phyloP scores from a whole-genome alignment of 2,329 filamentous ascomycete species.

The Botrytis porri region DNA sequence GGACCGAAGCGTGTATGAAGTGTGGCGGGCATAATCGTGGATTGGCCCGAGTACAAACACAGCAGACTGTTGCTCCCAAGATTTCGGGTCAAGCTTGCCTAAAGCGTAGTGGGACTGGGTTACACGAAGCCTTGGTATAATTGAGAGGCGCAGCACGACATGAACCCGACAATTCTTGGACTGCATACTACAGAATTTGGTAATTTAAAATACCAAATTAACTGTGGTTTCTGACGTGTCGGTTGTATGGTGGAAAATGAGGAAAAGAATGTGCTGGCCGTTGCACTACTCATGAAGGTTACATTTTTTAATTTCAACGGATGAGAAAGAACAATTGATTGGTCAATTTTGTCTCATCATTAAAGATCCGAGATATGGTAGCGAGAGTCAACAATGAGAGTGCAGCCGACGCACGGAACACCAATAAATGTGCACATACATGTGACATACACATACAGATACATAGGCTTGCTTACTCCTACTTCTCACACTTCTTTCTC shows the following conservation, averaged over 20 bases:
- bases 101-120: constrained; percentile 1
- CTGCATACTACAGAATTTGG: constrained; percentile 15
- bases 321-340: constrained; percentile 11
- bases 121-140: constrained; percentile 8
- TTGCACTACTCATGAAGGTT: constrained; percentile 18
- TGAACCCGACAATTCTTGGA: constrained; percentile 19
- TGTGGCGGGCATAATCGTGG: constrained; percentile 6
- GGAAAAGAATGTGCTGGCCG: constrained; percentile 16
- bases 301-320: constrained; percentile 15
- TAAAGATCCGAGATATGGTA: constrained; percentile 17
- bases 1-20: constrained; percentile 14
- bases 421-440: not conserved
- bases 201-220: constrained; percentile 11
- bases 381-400: constrained; percentile 14
- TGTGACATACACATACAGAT: not conserved
- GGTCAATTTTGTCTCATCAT: not conserved
- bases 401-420: not conserved
- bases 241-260: constrained; percentile 10
- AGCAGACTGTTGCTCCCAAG: constrained; percentile 18
- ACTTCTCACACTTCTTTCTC: not conserved
- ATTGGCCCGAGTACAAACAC: constrained; percentile 18
- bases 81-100: constrained; percentile 21
- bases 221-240: constrained; percentile 19
- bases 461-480: not conserved
- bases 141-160: constrained; percentile 19